phyloP scores from a whole-genome alignment of 768 basidiomycete genomes.

The Obba rivulosa region DNA sequence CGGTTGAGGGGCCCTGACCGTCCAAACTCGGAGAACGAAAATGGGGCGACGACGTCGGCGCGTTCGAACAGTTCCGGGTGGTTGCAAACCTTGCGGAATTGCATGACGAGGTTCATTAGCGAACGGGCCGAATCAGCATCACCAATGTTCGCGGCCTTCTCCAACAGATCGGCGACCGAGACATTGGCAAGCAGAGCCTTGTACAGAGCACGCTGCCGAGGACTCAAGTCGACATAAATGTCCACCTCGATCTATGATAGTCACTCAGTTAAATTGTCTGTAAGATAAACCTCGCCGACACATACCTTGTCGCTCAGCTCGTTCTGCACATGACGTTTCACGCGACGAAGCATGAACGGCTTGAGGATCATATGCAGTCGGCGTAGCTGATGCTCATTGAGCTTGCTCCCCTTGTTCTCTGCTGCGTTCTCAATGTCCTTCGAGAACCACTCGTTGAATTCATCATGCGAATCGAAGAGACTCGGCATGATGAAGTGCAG shows the following conservation, averaged over 20 bases:
- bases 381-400: slow-evolving; percentile 93
- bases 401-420: slow-evolving; percentile 84
- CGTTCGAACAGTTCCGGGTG: slow-evolving; percentile 98
- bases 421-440: slow-evolving; percentile 97
- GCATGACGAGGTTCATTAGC: slow-evolving; percentile 99
- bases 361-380: slow-evolving; percentile 98
- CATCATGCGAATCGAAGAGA: slow-evolving; percentile 97
- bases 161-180: slow-evolving; percentile 89
- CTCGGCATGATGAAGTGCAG: slow-evolving; percentile 99
- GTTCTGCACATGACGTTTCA: slow-evolving; percentile 99
- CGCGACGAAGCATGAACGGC: slow-evolving; percentile 96
- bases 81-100: slow-evolving; percentile 98
- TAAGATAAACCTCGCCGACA: neutral
- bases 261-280: neutral
- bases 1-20: slow-evolving; percentile 77
- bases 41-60: slow-evolving; percentile 91
- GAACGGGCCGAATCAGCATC: slow-evolving; percentile 90
- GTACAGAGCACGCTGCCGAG: slow-evolving; percentile 88
- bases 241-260: slow-evolving; percentile 86
- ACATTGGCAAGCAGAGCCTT: slow-evolving; percentile 87
- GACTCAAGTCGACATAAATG: slow-evolving; percentile 89
- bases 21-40: slow-evolving; percentile 82
- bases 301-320: slow-evolving; percentile 95
- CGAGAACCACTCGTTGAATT: slow-evolving; percentile 99
- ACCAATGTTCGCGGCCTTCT: slow-evolving; percentile 87